These are phyloP conservation scores for Pyrenochaeta sp. DNA, from an alignment of 2,329 filamentous ascomycete genomes.

Conservation along the genomic window DNA sequence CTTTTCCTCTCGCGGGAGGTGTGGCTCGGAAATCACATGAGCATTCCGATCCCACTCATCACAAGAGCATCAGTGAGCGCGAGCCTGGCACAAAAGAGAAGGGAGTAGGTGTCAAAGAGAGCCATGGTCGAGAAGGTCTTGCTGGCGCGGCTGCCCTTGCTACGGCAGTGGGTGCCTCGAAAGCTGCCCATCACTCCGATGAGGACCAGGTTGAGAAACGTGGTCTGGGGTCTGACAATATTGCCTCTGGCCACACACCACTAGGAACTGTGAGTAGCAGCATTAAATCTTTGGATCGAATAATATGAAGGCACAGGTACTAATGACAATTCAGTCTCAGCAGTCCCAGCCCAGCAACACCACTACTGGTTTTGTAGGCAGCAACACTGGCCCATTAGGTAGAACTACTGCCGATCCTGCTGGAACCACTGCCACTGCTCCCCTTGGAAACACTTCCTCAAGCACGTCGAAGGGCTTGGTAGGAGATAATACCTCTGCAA, in stretches of 20 bases:
- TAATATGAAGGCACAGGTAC: background rate
- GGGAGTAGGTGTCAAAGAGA: constrained; percentile 7
- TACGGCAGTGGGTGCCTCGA: constrained; percentile 31
- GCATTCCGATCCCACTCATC: constrained; percentile 1
- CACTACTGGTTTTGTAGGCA: background rate
- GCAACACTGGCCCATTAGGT: background rate
- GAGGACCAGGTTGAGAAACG: constrained; percentile 7
- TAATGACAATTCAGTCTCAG: constrained; percentile 2
- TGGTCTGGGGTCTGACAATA: constrained; percentile 5
- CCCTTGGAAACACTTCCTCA: no score
- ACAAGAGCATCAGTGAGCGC: constrained; percentile 7
- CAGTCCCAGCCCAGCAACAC: constrained; percentile 1
- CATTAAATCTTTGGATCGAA: background rate
- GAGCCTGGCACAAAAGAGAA: constrained; percentile 1
- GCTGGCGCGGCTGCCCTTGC: constrained; percentile 38
- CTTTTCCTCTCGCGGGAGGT: constrained; percentile 48
- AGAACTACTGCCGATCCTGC: background rate
- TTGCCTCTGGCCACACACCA: constrained; percentile 3
- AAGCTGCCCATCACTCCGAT: constrained; percentile 10
- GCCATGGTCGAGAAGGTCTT: constrained; percentile 32
- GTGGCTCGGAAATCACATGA: constrained; percentile 17
- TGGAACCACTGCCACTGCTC: background rate
- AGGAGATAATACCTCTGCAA: no score
- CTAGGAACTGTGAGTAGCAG: constrained; percentile 2
- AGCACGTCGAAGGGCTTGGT: no score